phyloP scores from a whole-genome alignment of 2,329 filamentous ascomycete genomes.

The Tolypocladium endophyticum region DNA sequence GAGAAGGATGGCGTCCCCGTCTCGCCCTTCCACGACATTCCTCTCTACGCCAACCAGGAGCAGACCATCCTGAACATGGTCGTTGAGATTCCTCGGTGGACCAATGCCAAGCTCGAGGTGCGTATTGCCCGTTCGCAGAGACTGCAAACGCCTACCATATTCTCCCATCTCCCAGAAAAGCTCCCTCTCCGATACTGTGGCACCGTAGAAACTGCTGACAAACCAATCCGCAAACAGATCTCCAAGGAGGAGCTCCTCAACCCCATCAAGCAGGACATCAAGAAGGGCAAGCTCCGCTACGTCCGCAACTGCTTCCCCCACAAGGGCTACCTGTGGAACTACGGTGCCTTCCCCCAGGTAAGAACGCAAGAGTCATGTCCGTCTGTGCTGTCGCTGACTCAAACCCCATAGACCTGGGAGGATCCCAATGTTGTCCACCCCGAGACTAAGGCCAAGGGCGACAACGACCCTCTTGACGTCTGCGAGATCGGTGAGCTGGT shows the following conservation, averaged over 20 bases:
- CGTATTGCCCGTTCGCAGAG: slow-evolving; percentile 15
- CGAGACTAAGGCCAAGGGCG: slow-evolving; percentile 99
- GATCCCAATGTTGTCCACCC: slow-evolving; percentile 93
- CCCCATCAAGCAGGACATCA: slow-evolving; percentile 98
- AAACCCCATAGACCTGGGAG: slow-evolving; percentile 74
- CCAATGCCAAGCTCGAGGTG: slow-evolving; percentile 99
- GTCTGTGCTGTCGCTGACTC: not conserved
- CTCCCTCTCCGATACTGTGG: not conserved
- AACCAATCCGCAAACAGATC: slow-evolving; percentile 51
- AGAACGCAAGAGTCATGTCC: slow-evolving; percentile 12
- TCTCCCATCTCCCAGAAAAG: not conserved
- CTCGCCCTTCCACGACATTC: slow-evolving; percentile 97
- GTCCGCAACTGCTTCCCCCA: slow-evolving; percentile 99
- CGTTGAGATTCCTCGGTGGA: slow-evolving; percentile 99
- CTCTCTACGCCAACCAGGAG: slow-evolving; percentile 93
- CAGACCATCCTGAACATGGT: slow-evolving; percentile 98
- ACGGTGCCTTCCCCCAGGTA: slow-evolving; percentile 97
- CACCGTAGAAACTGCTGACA: slow-evolving; percentile 11
- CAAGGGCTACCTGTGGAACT: slow-evolving; percentile 99
- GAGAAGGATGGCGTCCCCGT: slow-evolving; percentile 93
- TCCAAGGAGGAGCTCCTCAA: slow-evolving; percentile 98
- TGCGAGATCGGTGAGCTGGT: slow-evolving; percentile 99
- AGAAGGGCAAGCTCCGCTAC: slow-evolving; percentile 99
- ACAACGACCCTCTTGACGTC: slow-evolving; percentile 98
- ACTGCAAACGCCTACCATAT: not conserved